These are phyloP conservation scores for Colletotrichum sansevieriae DNA, from an alignment of 2,329 filamentous ascomycete genomes.

Conservation along the genomic window DNA sequence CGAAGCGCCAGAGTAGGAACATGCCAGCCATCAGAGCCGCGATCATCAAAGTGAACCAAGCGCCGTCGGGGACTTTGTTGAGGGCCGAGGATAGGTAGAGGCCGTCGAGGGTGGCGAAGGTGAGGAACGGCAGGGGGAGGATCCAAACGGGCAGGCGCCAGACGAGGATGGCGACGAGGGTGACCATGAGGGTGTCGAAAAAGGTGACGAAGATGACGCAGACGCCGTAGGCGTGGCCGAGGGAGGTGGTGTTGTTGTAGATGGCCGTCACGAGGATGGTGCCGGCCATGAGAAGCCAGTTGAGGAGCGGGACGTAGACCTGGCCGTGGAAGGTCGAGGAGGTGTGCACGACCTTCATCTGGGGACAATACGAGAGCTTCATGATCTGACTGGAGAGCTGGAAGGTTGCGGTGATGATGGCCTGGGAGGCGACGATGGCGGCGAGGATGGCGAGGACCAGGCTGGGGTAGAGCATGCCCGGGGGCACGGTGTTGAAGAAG, in stretches of 20 bases:
- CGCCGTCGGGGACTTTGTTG: conserved; percentile 80
- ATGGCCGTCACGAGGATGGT: conserved; percentile 80
- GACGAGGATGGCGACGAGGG: conserved; percentile 78
- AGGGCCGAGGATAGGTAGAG: conserved; percentile 78
- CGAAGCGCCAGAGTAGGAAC: conserved; percentile 83
- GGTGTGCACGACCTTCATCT: conserved; percentile 80
- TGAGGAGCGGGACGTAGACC: conserved; percentile 80
- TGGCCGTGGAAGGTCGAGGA: conserved; percentile 79
- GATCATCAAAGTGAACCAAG: conserved; percentile 82
- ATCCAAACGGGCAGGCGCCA: conserved; percentile 74
- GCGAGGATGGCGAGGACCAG: conserved; percentile 78
- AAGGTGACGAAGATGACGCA: conserved; percentile 87
- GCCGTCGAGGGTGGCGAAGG: conserved; percentile 76
- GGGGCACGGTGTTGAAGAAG: conserved; percentile 78
- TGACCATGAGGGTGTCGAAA: conserved; percentile 81
- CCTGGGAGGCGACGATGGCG: conserved; percentile 82
- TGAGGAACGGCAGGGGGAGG: conserved; percentile 72
- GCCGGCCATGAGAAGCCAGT: conserved; percentile 83
- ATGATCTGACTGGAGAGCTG: conserved; percentile 79
- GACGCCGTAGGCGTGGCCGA: conserved; percentile 82
- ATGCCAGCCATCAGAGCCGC: conserved; percentile 71
- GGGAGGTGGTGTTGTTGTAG: conserved; percentile 78
- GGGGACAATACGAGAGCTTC: conserved; percentile 79
- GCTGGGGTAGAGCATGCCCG: conserved; percentile 75
- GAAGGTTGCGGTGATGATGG: conserved; percentile 82